These are phyloP conservation scores for Phialocephala sp. DNA, from an alignment of 2,329 filamentous ascomycete genomes.

Conservation along the genomic window DNA sequence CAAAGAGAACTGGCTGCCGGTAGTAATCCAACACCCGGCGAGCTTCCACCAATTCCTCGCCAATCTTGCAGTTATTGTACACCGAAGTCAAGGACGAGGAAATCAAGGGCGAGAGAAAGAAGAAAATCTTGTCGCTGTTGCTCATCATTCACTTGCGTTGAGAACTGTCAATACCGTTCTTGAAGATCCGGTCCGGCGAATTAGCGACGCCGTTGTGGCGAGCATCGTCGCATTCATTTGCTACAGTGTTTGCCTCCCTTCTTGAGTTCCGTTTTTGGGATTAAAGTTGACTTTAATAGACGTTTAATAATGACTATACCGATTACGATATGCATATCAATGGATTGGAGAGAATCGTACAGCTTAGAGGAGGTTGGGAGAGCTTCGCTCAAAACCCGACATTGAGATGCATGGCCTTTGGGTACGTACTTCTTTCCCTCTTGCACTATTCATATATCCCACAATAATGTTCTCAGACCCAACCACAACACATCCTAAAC, in stretches of 20 bases:
- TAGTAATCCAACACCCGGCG: slow-evolving; percentile 4
- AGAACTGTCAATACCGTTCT: slow-evolving; percentile 8
- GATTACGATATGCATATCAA: slow-evolving; percentile 1
- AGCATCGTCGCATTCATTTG: slow-evolving; percentile 11
- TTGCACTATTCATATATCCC: not conserved
- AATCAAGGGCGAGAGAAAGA: not conserved
- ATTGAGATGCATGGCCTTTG: slow-evolving; percentile 10
- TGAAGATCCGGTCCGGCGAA: not conserved
- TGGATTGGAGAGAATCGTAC: not conserved
- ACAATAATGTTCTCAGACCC: not conserved
- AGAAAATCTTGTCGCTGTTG: not conserved
- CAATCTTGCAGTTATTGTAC: slow-evolving; percentile 2
- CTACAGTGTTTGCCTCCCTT: slow-evolving; percentile 4
- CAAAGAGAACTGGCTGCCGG: slow-evolving; percentile 7
- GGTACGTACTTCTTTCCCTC: not conserved
- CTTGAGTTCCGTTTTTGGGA: not conserved
- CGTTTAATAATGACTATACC: not conserved
- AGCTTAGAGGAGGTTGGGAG: not conserved
- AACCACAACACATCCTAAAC: not conserved
- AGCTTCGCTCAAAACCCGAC: slow-evolving; percentile 3
- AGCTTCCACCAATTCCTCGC: slow-evolving; percentile 13
- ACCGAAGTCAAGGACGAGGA: not conserved
- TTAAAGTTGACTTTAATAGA: not conserved
- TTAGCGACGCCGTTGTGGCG: not conserved
- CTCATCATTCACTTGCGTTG: slow-evolving; percentile 8